Evolutionary conservation across 2,329 filamentous ascomycete species (phyloP).

Genomic region (Diplodia mutila): DNA sequence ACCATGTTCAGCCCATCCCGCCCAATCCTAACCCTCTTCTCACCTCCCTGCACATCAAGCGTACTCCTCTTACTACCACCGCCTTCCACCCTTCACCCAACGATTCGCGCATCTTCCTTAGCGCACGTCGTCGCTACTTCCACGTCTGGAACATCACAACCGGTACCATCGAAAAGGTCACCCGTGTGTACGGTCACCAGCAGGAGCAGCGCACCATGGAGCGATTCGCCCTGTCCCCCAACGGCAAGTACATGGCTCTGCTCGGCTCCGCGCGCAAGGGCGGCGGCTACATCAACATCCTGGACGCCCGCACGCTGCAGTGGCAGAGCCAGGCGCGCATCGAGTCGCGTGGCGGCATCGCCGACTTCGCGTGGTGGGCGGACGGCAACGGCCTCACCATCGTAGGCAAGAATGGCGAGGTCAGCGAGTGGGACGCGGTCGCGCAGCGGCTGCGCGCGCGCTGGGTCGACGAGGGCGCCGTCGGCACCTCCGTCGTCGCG

Average conservation of each 20-base stretch:
- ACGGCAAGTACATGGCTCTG: conserved; percentile 83
- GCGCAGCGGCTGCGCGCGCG: conserved; percentile 71
- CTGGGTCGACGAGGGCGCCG: conserved; percentile 89
- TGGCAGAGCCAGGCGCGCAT: conserved; percentile 84
- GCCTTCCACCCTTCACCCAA: conserved; percentile 71
- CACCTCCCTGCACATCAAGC: conserved; percentile 84
- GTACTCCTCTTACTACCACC: conserved; percentile 81
- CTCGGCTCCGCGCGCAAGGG: conserved; percentile 80
- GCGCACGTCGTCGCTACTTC: conserved; percentile 86
- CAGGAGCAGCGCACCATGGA: conserved; percentile 91
- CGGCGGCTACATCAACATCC: conserved; percentile 83
- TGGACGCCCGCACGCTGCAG: conserved; percentile 79
- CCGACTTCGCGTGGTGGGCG: conserved; percentile 92
- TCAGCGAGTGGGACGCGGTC: conserved; percentile 83
- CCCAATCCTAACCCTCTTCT: conserved; percentile 83
- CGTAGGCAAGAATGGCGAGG: conserved; percentile 81
- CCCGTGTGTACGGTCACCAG: conserved; percentile 72
- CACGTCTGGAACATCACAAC: conserved; percentile 89
- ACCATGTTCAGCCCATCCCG: conserved; percentile 80
- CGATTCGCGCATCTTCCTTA: conserved; percentile 82
- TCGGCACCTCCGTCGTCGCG: conserved; percentile 77
- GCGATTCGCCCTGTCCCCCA: conserved; percentile 82
- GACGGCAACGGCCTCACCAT: conserved; percentile 81
- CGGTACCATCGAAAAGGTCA: conserved; percentile 81
- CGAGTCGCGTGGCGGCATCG: conserved; percentile 79